A percentile compares a stretch with the other conserved stretches of the same genome.
phyloP scores from a whole-genome alignment of 441 rosid species.

The Flueggea neowawraea region DNA sequence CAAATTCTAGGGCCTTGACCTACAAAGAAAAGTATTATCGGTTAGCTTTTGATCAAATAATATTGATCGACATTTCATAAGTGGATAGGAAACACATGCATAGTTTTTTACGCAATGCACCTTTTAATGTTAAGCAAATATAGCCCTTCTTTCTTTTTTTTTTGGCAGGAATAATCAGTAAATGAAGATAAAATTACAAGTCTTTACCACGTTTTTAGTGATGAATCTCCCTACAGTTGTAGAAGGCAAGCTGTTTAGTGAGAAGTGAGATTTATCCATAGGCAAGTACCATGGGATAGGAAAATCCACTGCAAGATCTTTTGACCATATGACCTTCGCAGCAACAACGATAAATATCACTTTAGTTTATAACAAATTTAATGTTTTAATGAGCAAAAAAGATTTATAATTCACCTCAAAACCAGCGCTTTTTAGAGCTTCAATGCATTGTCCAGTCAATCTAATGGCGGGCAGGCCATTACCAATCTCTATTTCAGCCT shows the following conservation, averaged over 20 bases:
- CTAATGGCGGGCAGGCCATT: conserved; percentile 97
- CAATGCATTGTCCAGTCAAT: conserved; percentile 64
- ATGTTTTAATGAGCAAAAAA: background rate
- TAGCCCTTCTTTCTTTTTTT: no score
- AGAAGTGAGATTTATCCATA: conserved; percentile 68
- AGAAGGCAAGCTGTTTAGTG: conserved; percentile 72
- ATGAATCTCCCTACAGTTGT: conserved; percentile 75
- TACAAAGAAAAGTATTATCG: conserved; percentile 13
- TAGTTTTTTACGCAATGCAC: no score
- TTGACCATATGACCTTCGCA: conserved; percentile 75
- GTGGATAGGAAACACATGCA: no score
- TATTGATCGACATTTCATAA: no score
- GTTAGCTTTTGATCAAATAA: background rate
- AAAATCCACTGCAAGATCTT: conserved; percentile 68
- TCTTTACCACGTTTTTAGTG: conserved; percentile 79
- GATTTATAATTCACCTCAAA: conserved; percentile 73
- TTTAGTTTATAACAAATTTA: background rate
- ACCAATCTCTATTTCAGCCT: conserved; percentile 90
- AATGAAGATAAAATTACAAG: background rate
- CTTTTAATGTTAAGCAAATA: no score
- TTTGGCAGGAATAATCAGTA: background rate
- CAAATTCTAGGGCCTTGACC: conserved; percentile 77
- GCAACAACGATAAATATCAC: background rate
- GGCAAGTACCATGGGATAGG: conserved; percentile 93
- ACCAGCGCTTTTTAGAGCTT: conserved; percentile 82